Evolutionary conservation across 1,139 yeast species (phyloP).

Genomic region (Suhomyces anneliseae): DNA sequence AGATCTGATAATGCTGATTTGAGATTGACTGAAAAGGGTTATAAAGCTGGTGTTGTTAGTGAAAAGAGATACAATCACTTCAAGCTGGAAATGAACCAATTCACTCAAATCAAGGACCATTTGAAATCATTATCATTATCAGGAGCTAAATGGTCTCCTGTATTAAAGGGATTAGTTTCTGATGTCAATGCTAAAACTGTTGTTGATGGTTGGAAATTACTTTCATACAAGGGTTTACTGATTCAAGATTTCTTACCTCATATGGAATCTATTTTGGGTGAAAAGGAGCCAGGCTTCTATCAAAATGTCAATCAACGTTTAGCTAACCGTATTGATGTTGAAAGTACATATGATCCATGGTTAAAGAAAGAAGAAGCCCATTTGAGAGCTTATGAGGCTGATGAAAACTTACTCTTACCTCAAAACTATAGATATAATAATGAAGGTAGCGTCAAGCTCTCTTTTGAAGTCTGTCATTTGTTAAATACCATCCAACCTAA

Average conservation of each 20-base stretch:
- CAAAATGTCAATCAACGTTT: conserved; percentile 51
- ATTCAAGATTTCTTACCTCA: conserved; percentile 35
- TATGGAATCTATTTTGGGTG: conserved; percentile 22
- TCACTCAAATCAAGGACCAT: conserved; percentile 44
- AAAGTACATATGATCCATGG: conserved; percentile 83
- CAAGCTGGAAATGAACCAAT: conserved; percentile 44
- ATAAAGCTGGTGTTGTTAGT: conserved; percentile 64
- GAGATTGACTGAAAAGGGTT: conserved; percentile 73
- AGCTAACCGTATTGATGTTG: conserved; percentile 64
- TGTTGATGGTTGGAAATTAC: conserved; percentile 47
- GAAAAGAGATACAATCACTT: conserved; percentile 58
- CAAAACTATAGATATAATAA: conserved; percentile 58
- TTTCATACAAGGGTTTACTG: conserved; percentile 40
- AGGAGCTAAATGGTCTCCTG: conserved; percentile 65
- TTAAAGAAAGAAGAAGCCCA: conserved; percentile 69
- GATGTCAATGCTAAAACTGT: conserved; percentile 32
- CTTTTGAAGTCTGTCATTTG: conserved; percentile 71
- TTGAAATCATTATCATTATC: conserved; percentile 49
- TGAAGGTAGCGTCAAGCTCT: conserved; percentile 51
- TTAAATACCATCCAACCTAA: conserved; percentile 78
- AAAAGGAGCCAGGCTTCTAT: conserved; percentile 17
- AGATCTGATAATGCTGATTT: conserved; percentile 93
- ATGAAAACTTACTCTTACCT: conserved; percentile 74
- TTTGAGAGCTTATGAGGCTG: conserved; percentile 76
- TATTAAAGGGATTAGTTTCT: conserved; percentile 47